Evolutionary conservation across 805 yeast species (phyloP), one percentile per base, ranked within the genome.

Genomic region (Kluyveromyces aestuarii): DNA sequence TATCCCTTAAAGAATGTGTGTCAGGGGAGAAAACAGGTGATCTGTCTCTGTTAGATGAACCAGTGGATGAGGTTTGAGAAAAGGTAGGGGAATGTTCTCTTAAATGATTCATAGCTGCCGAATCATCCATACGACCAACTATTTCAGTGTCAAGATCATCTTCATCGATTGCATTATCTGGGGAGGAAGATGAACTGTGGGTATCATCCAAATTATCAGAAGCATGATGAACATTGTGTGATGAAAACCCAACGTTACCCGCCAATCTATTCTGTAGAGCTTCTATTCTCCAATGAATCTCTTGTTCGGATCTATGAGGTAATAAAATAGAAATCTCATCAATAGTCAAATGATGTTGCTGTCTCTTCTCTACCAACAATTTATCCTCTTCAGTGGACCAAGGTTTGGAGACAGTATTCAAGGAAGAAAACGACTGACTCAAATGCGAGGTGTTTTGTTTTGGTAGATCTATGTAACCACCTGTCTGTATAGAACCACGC

Each of bases 341-440:
- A 57, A 84, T 73, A 35, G 84, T 76, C 39, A 88, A 67, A 48
- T 82, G 83, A 54, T 80, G 69, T 10, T 79, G 66, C 9, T 78
- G 66, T 46, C 84, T 70, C 50, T 77, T 72, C 43, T 75, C 74
- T 40, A 79, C 57, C 37, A 87, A 63, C 36, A 79, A 61, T 52
- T 81, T 84, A 64, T 87, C 95, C 64, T 87, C 95, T 46, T 85
- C 93, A 57, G 48, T 45, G 0, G 76, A 58, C 82, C 82, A 78
- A 21, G 53, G 57, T 14, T 49, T 51, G 40, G 36, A 48, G 40
- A 47, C 35, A n/a, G 33, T 27, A 52, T 40, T 38, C 27, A 17
- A 33, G 2, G 45, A 43, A 27, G 27, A 7, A 13, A 25, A 35
- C 38, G 53, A 40, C 8, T 37, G 37, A 16, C 37, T 37, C 21